Conservation (phyloP, 805 yeast genomes). For the Wickerhamomyces chaumierensis region DNA sequence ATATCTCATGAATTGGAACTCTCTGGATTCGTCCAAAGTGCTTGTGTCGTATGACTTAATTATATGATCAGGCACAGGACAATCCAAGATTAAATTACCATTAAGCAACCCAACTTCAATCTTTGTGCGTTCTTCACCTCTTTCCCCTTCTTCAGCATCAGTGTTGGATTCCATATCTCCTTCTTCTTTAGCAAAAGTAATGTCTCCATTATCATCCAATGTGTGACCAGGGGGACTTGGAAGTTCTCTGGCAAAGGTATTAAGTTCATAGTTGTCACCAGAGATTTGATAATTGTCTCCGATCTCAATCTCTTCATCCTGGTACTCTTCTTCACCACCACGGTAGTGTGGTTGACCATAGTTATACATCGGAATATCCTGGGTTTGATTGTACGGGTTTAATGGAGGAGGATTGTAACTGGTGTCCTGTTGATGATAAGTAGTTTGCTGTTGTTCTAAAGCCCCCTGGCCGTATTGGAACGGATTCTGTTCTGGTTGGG, state of each 20-base stretch:
- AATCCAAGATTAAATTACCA: slow-evolving; percentile 79
- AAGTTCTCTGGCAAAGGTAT: slow-evolving; percentile 12
- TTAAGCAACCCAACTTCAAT: slow-evolving; percentile 24
- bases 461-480: too few species aligned
- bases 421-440: not conserved
- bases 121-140: slow-evolving; percentile 31
- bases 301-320: slow-evolving; percentile 26
- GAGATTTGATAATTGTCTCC: slow-evolving; percentile 16
- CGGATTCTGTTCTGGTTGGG: not conserved
- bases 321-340: slow-evolving; percentile 1
- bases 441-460: slow-evolving; percentile 1
- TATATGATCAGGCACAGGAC: slow-evolving; percentile 72
- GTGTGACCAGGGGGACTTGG: not conserved
- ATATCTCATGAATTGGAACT: slow-evolving; percentile 81
- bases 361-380: slow-evolving; percentile 1
- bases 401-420: not conserved
- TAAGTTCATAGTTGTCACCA: slow-evolving; percentile 19
- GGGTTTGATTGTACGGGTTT: not conserved
- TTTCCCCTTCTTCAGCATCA: slow-evolving; percentile 23
- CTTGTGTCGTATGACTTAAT: slow-evolving; percentile 36
- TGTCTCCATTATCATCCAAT: slow-evolving; percentile 6
- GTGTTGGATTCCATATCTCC: slow-evolving; percentile 11
- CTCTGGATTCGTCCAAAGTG: slow-evolving; percentile 35
- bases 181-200: slow-evolving; percentile 26
- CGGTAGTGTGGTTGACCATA: not conserved